Base-by-base conservation (phyloP, 1,139 yeast genomes). In the Saccharomycopsis hybrid region DNA sequence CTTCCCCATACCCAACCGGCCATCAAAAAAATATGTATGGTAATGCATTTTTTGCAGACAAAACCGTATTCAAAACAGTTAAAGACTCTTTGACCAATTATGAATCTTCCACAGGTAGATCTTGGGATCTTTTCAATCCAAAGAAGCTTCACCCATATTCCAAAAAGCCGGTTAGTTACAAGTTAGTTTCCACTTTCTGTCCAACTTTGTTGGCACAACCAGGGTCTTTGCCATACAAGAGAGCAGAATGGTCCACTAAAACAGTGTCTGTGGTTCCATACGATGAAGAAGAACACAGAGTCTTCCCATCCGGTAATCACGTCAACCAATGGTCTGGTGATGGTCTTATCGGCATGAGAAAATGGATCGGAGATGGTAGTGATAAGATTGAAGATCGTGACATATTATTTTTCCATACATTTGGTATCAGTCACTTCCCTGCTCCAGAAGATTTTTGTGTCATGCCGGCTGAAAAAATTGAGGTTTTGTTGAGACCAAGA, bases 391-490 rank as follows among this genome's bases (percentile, higher is more conserved):
- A 81, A 59, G 76, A 84, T 67, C 79, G 85, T 41, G 90, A 84
- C 63, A 74, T 84, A 56, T 73, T 84, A 47, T 68, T 81, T 60
- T 85, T 81, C 80, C 92, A 84, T 66, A 84, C 90, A 36, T 85
- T 85, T 63, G 94, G 94, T 61, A 77, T 85, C 57, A 82, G 92
- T 42, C 95, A 85, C 63, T 82, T 84, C 77, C 95, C 95, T 55
- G 81, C 90, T 9, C 92, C 94, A 55, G 94, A 85, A 70, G 95
- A 85, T 68, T 85, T 84, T 82, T 92, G 94, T 54, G 78, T 85
- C 58, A 85, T 85, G 94, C 94, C 94, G 47, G 83, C 89, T 40
- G 95, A 85, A 68, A 83, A 86, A 60, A 80, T 83, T 61, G 79
- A 82, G 55, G 72, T 85, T 58, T 72, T 82, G 71, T 71, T 85